phyloP scores from a whole-genome alignment of 2,329 filamentous ascomycete genomes.

The Pseudogymnoascus pannorum region DNA sequence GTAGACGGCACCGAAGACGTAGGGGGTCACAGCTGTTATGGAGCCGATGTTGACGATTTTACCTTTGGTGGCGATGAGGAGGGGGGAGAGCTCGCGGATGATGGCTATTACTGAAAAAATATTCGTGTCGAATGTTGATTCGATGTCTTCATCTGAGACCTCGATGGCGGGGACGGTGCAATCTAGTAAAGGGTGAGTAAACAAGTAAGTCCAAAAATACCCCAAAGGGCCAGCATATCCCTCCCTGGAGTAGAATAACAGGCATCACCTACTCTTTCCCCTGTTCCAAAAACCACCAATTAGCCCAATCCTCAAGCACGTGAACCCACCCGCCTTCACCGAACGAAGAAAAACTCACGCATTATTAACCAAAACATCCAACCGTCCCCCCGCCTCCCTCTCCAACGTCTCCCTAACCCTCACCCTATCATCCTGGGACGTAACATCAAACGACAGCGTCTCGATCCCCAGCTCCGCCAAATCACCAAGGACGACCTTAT shows the following conservation, averaged over 20 bases:
- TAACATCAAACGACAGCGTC: neutral
- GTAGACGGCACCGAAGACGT: constrained; percentile 34
- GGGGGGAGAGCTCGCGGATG: constrained; percentile 33
- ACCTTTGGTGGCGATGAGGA: constrained; percentile 30
- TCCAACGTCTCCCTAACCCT: neutral
- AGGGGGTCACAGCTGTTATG: constrained; percentile 25
- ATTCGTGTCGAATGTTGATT: constrained; percentile 32
- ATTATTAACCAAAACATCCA: constrained; percentile 12
- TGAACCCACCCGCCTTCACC: no score
- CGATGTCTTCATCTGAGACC: constrained; percentile 11
- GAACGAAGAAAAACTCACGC: constrained; percentile 15
- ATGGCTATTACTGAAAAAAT: constrained; percentile 34
- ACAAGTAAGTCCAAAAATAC: neutral
- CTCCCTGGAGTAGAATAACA: neutral
- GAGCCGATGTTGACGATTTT: constrained; percentile 37
- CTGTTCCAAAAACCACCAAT: neutral
- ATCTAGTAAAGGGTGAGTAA: neutral
- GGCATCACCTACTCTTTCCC: neutral
- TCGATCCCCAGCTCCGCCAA: neutral
- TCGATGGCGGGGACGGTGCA: constrained; percentile 18
- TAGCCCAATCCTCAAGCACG: neutral
- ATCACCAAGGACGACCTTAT: neutral
- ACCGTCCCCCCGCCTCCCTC: neutral
- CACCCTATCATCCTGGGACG: neutral
- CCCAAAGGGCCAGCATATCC: neutral